Evolutionary conservation across 345 rosid species (phyloP).

Genomic region (Eucalyptus cloeziana): DNA sequence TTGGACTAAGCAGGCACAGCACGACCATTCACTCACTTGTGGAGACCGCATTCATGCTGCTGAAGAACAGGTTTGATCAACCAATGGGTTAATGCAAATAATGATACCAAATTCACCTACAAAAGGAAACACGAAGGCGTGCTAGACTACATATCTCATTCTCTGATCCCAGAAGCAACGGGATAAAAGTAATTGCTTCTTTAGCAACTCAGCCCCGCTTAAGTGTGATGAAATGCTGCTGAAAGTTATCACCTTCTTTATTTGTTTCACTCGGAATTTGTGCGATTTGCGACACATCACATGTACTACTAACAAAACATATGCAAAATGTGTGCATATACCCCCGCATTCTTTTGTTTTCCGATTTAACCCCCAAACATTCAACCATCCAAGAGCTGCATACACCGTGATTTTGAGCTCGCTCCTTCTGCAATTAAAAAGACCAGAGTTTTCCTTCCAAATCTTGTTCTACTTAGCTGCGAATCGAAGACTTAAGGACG

Average conservation of each 20-base stretch:
- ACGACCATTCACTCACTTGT: constrained; percentile 48
- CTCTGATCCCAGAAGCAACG: not conserved
- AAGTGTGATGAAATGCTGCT: not conserved
- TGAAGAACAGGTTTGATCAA: not conserved
- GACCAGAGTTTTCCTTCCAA: not conserved
- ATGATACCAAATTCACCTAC: not conserved
- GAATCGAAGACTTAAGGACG: not conserved
- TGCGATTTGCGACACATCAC: not conserved
- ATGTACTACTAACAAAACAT: not conserved
- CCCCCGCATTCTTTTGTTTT: not conserved
- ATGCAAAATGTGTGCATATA: not conserved
- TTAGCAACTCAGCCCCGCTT: not conserved
- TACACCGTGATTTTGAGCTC: not conserved
- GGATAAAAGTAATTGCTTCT: not conserved
- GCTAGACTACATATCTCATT: not conserved
- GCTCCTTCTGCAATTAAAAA: not conserved
- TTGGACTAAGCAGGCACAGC: constrained; percentile 60
- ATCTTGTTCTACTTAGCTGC: not conserved
- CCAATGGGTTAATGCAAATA: not conserved
- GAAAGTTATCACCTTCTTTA: not conserved
- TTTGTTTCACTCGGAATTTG: not conserved
- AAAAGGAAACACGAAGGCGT: not conserved
- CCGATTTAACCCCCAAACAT: not conserved
- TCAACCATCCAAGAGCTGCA: not conserved
- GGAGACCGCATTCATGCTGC: not conserved